A percentile compares a stretch with the other conserved stretches of the same genome.
Conservation (phyloP, 169 alveolate species). For the Plasmodium berghei region DNA sequence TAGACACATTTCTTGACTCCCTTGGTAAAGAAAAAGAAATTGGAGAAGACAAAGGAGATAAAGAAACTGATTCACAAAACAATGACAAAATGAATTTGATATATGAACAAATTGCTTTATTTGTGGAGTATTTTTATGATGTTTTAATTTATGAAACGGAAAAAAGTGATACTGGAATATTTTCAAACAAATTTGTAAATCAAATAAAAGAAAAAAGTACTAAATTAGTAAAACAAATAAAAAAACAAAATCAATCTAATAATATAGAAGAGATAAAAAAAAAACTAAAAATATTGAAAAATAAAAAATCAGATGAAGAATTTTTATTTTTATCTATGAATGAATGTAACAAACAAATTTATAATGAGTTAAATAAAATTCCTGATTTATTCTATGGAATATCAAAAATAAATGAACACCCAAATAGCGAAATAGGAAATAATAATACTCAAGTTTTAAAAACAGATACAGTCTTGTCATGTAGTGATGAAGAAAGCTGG, state of each 20-base stretch:
- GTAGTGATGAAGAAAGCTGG: no score
- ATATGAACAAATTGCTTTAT: constrained; percentile 54
- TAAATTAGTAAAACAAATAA: background rate
- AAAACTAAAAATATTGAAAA: constrained; percentile 29
- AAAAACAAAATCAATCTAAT: background rate
- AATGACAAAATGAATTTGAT: constrained; percentile 13
- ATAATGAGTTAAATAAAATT: constrained; percentile 34
- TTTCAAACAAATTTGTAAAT: background rate
- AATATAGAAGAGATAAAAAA: constrained; percentile 34
- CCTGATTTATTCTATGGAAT: constrained; percentile 34
- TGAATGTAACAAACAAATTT: constrained; percentile 65
- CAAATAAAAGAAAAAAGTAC: background rate
- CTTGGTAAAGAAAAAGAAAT: background rate
- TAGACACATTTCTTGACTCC: no score
- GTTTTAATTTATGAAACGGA: constrained; percentile 11
- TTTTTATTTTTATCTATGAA: constrained; percentile 45
- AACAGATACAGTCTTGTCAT: no score
- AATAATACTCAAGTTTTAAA: no score
- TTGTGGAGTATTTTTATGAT: constrained; percentile 30
- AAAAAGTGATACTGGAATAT: background rate
- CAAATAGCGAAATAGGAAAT: background rate
- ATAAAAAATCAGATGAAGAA: constrained; percentile 59
- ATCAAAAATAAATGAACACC: constrained; percentile 22
- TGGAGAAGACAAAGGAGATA: no score
- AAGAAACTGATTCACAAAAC: no score